Evolutionary conservation across 495 filamentous ascomycete genomes (phyloP), one percentile per base, ranked within the genome.

Genomic region (Penicillium soppii): DNA sequence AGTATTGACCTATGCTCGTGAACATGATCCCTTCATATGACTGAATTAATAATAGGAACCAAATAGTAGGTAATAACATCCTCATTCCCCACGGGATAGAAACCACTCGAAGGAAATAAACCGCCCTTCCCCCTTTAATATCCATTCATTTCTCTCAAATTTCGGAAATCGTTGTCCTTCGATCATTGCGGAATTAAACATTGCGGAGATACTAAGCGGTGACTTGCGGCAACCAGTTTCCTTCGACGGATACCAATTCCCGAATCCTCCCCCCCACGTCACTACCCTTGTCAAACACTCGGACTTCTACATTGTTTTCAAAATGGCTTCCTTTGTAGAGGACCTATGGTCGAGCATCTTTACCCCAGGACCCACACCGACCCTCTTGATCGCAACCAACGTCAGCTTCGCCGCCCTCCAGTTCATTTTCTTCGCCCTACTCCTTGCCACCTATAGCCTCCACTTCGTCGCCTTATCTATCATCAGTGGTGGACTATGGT

Each of bases 321-420:
- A 61, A 51, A 97, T 97, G 92, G 80, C 85, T 15, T 76, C 82
- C 57, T 97, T 98, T 68, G 52, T 95, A 48, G 76, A 81, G 49
- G 82, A 90, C 47, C 86, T 98, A 49, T 95, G 90, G 86, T 79
- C 82, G 58, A 96, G 91, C 61, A 82, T 98, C 78, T 95, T 97
- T 75, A 90, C 87, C 1, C 88, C 92, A 0, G 92, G 92, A 51
- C 82, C 94, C 40, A 98, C 92, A 0, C 88, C 84, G 1, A 88
- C 89, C 20, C 85, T 98, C 32, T 72, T 97, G 16, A 70, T 95
- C 63, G 95, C 95, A 27, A 96, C 94, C 47, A 97, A 98, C 70
- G 83, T 76, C 59, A 83, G 88, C 41, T 98, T 98, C 64, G 90
- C 86, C 26, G 81, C 83, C 15, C 83, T 98, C 20, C 94, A 97